phyloP scores from a whole-genome alignment of 495 filamentous ascomycete species.

The Podospora fimiseda region DNA sequence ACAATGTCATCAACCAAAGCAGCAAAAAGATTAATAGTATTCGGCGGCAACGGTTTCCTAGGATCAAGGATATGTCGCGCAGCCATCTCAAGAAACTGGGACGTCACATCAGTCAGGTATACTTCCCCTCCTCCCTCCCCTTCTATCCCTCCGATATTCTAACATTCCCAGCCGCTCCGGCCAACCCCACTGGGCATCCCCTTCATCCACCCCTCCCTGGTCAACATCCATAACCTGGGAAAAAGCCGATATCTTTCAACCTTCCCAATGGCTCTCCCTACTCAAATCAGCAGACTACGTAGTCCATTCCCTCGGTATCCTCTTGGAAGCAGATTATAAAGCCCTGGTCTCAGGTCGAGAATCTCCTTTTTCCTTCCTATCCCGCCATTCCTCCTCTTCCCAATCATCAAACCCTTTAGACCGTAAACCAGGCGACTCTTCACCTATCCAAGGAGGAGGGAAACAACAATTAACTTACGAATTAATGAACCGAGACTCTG shows the following conservation, averaged over 20 bases:
- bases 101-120: slow-evolving; percentile 83
- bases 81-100: slow-evolving; percentile 74
- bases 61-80: slow-evolving; percentile 89
- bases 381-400: slow-evolving; percentile 56
- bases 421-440: slow-evolving; percentile 43
- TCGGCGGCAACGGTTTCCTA: slow-evolving; percentile 92
- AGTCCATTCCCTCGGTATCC: slow-evolving; percentile 88
- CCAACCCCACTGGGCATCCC: slow-evolving; percentile 73
- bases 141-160: not conserved
- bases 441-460: not conserved
- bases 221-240: slow-evolving; percentile 77
- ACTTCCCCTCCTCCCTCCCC: not conserved
- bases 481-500: slow-evolving; percentile 89
- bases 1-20: slow-evolving; percentile 27
- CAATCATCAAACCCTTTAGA: slow-evolving; percentile 62
- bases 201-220: slow-evolving; percentile 69
- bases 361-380: slow-evolving; percentile 65
- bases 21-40: slow-evolving; percentile 72
- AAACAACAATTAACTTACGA: slow-evolving; percentile 83
- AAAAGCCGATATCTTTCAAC: slow-evolving; percentile 77
- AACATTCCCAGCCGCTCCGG: slow-evolving; percentile 68
- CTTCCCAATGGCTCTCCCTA: slow-evolving; percentile 64
- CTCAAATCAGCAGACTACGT: slow-evolving; percentile 73
- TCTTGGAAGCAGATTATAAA: slow-evolving; percentile 98
- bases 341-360: slow-evolving; percentile 77